Base-by-base conservation (phyloP, 306 rosid species). In the Cyclanthera cordifolia region DNA sequence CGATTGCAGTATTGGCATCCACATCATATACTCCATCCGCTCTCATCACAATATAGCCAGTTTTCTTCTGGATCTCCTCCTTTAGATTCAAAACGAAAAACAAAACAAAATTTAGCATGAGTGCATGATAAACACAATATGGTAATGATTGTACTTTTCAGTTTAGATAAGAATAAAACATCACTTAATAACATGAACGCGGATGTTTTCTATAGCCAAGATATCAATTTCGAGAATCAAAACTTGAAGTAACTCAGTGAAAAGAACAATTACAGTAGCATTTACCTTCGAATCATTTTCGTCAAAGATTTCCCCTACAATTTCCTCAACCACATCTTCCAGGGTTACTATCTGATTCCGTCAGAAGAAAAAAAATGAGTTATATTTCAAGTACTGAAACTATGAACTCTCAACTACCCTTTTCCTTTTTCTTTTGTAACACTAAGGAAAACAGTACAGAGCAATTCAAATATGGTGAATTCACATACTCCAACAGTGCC, bases 31-130 rank as follows among this genome's bases (percentile, higher is more conserved):
- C 77, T 73, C 99, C 99, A 75, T 86, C 89, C 0, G 99, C 97
- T 67, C 96, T 91, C 96, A 94, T 94, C 76, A 94, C 97, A 53
- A 94, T 77, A 76, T 94, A 94, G 71, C 99, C 99, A n/a, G 96
- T 94, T 82, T 90, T 94, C 61, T 90, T 94, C 82, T 94, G 96
- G 75, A 94, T 94, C 85, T 90, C 99, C 84, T 94, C 99, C 99
- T 94, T 79, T 55, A 53, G 48, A 27, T 66, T 25, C 53, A 80
- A 59, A 50, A 58, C 64, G 77, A 68, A n/a, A 27, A 78, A 65
- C 74, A 70, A 49, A 49, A 63, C 41, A 12, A 20, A 20, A 13
- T 0, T 21, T 37, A 45, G 6, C 30, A 39, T 12, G 50, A 13
- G 17, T 61, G 53, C 53, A 65, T 45, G 53, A 64, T 17, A 12